Conservation (phyloP, 2,329 filamentous ascomycete species). For the Karstenula rhodostoma region DNA sequence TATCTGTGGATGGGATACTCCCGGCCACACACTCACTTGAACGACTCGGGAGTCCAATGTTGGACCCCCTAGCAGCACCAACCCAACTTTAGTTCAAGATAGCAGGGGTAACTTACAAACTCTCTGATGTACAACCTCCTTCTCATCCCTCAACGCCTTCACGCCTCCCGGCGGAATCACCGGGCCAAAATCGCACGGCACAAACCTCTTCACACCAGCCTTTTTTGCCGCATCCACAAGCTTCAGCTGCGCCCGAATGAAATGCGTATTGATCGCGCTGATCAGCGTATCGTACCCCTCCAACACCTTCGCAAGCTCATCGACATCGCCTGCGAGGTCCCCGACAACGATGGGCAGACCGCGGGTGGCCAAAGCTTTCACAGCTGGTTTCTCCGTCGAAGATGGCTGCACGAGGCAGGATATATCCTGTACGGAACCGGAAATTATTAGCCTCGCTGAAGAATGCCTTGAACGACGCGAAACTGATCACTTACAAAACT, state of each 20-base stretch:
- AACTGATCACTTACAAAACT: slow-evolving; percentile 5
- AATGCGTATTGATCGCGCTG: slow-evolving; percentile 24
- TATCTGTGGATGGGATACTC: too few relatives aligned
- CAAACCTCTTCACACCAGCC: slow-evolving; percentile 42
- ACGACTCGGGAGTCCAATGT: too few relatives aligned
- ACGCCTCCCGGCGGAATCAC: slow-evolving; percentile 55
- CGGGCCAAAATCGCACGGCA: slow-evolving; percentile 45
- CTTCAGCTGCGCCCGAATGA: slow-evolving; percentile 29
- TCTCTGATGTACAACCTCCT: slow-evolving; percentile 61
- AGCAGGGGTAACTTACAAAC: slow-evolving; percentile 44
- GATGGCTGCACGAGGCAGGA: slow-evolving; percentile 52
- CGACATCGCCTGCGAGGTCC: slow-evolving; percentile 54
- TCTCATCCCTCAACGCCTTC: slow-evolving; percentile 55
- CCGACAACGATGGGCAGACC: slow-evolving; percentile 55
- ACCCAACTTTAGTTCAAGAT: too few relatives aligned
- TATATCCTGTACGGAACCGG: slow-evolving; percentile 4
- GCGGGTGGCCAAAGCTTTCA: slow-evolving; percentile 49
- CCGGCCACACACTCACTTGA: too few relatives aligned
- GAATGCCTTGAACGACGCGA: not conserved
- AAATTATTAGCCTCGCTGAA: not conserved
- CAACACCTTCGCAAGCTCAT: slow-evolving; percentile 53
- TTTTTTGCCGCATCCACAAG: slow-evolving; percentile 38
- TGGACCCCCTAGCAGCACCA: too few relatives aligned
- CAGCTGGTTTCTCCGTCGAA: slow-evolving; percentile 58
- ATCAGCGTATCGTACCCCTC: slow-evolving; percentile 36